Evolutionary conservation across 805 yeast genomes (phyloP).

Genomic region (Ogataea nakhonphanomensis): DNA sequence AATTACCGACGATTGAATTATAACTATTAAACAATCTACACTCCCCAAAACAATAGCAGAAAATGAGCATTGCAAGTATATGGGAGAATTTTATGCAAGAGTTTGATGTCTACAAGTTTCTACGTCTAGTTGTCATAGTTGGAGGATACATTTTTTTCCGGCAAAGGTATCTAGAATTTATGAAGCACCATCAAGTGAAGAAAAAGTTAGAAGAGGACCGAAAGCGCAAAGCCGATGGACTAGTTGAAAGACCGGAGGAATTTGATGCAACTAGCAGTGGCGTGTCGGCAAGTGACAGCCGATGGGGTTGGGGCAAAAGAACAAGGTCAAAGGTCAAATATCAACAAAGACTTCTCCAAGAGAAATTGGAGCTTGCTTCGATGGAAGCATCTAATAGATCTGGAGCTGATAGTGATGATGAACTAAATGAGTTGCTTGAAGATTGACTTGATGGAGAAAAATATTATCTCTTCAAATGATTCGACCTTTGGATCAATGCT

Average conservation of each 20-base stretch:
- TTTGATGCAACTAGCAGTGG: slow-evolving; percentile 23
- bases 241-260: slow-evolving; percentile 33
- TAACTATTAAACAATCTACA: no score
- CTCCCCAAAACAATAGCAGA: not conserved
- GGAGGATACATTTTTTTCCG: slow-evolving; percentile 63
- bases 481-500: no score
- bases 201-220: slow-evolving; percentile 46
- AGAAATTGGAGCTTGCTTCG: slow-evolving; percentile 41
- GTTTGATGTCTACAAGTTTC: slow-evolving; percentile 43
- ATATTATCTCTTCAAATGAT: no score
- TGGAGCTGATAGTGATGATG: slow-evolving; percentile 54
- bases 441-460: slow-evolving; percentile 34
- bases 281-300: slow-evolving; percentile 37
- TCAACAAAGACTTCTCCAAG: slow-evolving; percentile 53
- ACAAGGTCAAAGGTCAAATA: slow-evolving; percentile 59
- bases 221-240: slow-evolving; percentile 36
- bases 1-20: no score
- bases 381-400: slow-evolving; percentile 28
- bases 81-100: slow-evolving; percentile 38
- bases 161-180: slow-evolving; percentile 51
- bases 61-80: slow-evolving; percentile 10
- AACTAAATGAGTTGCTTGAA: slow-evolving; percentile 64
- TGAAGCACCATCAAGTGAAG: slow-evolving; percentile 51
- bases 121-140: slow-evolving; percentile 49
- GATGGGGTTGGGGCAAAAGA: slow-evolving; percentile 80